These are phyloP conservation scores for Baffinella frigidus DNA, from an alignment of 208 protist species.

Conservation along the genomic window DNA sequence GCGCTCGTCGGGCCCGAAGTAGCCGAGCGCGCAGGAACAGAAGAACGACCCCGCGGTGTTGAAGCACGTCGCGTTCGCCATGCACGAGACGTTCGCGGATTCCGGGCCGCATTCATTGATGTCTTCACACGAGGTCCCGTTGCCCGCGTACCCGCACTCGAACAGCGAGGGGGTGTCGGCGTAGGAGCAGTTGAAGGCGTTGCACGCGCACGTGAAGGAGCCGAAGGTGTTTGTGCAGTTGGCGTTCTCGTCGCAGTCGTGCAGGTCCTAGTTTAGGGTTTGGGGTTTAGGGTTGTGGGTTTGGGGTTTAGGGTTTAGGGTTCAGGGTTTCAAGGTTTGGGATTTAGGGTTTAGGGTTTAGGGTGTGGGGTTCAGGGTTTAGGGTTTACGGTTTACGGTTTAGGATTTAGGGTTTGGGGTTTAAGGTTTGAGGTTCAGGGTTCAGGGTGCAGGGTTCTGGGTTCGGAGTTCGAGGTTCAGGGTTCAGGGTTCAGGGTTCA, in stretches of 20 bases:
- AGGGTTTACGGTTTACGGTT: too few relatives aligned
- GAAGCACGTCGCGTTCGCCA: constrained; percentile 25
- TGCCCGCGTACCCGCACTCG: background rate
- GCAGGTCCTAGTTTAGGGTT: too few relatives aligned
- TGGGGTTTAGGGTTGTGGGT: too few relatives aligned
- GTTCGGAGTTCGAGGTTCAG: too few relatives aligned
- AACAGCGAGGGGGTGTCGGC: background rate
- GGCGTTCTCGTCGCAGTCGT: background rate
- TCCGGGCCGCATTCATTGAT: background rate
- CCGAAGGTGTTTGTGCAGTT: constrained; percentile 1
- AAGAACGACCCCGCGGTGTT: constrained; percentile 50
- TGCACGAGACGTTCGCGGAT: background rate
- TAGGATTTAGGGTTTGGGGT: too few relatives aligned
- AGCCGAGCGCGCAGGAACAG: constrained; percentile 13
- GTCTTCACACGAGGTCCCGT: constrained; percentile 31
- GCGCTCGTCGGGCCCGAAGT: background rate
- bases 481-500: too few relatives aligned
- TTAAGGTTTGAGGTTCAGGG: too few relatives aligned
- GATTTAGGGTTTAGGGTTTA: too few relatives aligned
- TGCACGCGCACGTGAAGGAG: constrained; percentile 26
- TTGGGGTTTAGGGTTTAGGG: too few relatives aligned
- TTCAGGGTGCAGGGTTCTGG: too few relatives aligned
- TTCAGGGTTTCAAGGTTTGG: too few relatives aligned
- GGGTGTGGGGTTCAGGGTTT: too few relatives aligned
- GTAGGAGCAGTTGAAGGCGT: background rate